Percentiles rank a stretch among this genome's conserved stretches.
Conservation (phyloP, 805 yeast species). For the Sporopachydermia quercuum region DNA sequence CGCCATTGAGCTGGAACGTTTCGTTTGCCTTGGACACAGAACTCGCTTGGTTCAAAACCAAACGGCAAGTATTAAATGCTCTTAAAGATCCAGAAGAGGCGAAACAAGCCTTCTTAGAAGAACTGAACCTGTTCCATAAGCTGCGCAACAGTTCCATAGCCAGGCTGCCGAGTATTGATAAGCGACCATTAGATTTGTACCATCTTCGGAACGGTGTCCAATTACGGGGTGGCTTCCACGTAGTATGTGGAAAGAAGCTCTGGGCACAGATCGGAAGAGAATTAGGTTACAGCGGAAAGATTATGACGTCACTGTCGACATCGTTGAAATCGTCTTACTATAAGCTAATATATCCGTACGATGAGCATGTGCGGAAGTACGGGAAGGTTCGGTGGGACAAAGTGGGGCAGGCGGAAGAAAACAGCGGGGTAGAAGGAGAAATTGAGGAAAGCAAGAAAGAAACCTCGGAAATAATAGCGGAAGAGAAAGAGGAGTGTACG, state of each 20-base stretch:
- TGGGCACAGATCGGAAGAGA: constrained; percentile 84
- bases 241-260: constrained; percentile 46
- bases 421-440: constrained; percentile 5
- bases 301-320: constrained; percentile 57
- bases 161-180: constrained; percentile 53
- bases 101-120: constrained; percentile 32
- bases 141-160: constrained; percentile 15
- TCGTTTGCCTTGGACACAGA: constrained; percentile 27
- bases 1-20: constrained; percentile 35
- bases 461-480: constrained; percentile 6
- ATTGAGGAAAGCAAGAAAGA: constrained; percentile 8
- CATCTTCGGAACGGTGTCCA: constrained; percentile 42
- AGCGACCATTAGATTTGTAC: constrained; percentile 49
- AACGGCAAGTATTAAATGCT: constrained; percentile 32
- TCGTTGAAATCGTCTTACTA: constrained; percentile 47
- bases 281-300: constrained; percentile 58
- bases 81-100: constrained; percentile 25
- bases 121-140: constrained; percentile 28
- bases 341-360: constrained; percentile 24
- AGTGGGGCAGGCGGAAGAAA: constrained; percentile 4
- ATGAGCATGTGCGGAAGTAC: constrained; percentile 6
- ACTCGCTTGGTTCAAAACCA: constrained; percentile 35
- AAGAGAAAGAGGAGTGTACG: constrained; percentile 4
- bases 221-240: constrained; percentile 49
- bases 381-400: background rate